Conservation (phyloP, 768 basidiomycete species). For the Pholiota conissans region DNA sequence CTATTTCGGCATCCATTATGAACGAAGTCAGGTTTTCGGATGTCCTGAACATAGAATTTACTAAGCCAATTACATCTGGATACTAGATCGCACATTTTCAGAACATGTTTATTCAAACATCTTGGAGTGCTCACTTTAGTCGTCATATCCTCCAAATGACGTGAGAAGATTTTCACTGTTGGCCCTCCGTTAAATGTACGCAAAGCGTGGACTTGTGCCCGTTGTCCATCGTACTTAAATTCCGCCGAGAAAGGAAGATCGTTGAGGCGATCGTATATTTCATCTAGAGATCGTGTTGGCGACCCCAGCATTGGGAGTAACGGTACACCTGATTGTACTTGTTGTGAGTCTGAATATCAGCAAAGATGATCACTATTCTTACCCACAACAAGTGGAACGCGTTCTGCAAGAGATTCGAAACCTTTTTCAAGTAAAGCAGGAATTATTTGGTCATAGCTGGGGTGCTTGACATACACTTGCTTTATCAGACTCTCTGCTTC, state of each 20-base stretch:
- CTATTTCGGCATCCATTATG: conserved; percentile 86
- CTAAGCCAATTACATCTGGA: conserved; percentile 72
- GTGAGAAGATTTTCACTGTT: conserved; percentile 73
- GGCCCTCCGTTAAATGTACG: conserved; percentile 27
- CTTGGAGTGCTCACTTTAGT: conserved; percentile 54
- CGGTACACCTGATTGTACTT: conserved; percentile 60
- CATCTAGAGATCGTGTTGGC: conserved; percentile 79
- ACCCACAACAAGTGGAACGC: conserved; percentile 74
- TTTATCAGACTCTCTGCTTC: conserved; percentile 66
- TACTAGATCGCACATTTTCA: conserved; percentile 48
- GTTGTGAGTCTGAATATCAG: background rate
- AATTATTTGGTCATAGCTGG: conserved; percentile 72
- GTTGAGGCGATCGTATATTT: conserved; percentile 74
- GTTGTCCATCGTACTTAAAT: conserved; percentile 90
- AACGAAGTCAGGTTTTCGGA: conserved; percentile 53
- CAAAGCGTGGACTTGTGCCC: conserved; percentile 75
- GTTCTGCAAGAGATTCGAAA: conserved; percentile 55
- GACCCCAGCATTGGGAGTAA: conserved; percentile 86
- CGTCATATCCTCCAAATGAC: conserved; percentile 92
- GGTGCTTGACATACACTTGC: conserved; percentile 76
- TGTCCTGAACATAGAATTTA: conserved; percentile 47
- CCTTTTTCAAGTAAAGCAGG: conserved; percentile 59
- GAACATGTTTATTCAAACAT: background rate
- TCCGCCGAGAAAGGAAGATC: conserved; percentile 77
- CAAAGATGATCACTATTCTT: conserved; percentile 20